A percentile compares a stretch with the other conserved stretches of the same genome.
Evolutionary conservation across 192 early-diverging fungal species (phyloP).

Genomic region (Chytriomyces sp.): DNA sequence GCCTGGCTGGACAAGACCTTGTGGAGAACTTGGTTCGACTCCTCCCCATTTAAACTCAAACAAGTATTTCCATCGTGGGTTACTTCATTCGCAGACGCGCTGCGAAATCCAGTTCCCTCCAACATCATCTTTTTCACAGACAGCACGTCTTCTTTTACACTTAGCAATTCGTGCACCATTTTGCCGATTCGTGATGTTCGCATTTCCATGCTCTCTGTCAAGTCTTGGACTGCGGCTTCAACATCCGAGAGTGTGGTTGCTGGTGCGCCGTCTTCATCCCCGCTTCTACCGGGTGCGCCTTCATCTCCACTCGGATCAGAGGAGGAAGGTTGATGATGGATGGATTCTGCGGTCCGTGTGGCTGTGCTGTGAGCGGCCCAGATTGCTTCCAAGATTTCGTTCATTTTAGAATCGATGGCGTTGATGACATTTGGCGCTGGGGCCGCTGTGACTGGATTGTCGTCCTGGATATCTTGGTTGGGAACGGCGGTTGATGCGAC

Average conservation of each 20-base stretch:
- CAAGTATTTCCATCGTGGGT: neutral
- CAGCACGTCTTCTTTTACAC: neutral
- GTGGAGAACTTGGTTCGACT: neutral
- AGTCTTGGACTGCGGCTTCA: constrained; percentile 40
- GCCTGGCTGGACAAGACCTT: neutral
- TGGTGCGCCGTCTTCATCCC: too few species aligned
- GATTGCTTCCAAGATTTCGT: constrained; percentile 27
- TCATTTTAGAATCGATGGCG: constrained; percentile 3
- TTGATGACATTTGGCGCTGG: neutral
- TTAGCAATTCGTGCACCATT: constrained; percentile 51
- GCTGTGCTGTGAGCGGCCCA: constrained; percentile 31
- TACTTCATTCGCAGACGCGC: neutral
- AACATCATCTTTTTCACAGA: neutral
- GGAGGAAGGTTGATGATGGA: neutral
- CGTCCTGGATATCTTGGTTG: neutral
- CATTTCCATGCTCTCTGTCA: constrained; percentile 53
- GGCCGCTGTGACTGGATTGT: neutral
- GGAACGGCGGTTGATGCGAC: too few species aligned
- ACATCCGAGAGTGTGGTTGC: constrained; percentile 23
- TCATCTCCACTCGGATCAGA: neutral
- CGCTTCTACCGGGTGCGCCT: neutral
- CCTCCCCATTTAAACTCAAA: neutral
- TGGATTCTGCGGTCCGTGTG: neutral
- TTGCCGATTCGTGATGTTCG: constrained; percentile 51
- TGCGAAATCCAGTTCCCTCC: neutral